Evolutionary conservation across 345 rosid genomes (phyloP), one percentile per base, ranked within the genome.

Genomic region (Eucalyptus sp.): DNA sequence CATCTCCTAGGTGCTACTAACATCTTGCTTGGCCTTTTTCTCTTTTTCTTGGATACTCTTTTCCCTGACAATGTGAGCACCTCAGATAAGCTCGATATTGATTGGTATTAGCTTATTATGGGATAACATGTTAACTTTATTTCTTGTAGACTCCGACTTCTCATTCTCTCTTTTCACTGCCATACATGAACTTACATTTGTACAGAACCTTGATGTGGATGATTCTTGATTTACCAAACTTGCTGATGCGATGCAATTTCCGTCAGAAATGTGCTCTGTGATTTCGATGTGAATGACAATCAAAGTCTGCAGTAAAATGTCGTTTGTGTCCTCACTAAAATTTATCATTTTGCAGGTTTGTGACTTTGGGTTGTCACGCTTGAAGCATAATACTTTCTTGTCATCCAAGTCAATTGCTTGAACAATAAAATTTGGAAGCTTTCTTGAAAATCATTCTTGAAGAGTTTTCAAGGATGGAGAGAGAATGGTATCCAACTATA

Each of bases 341-440:
- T 33, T 5, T 68, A 33, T 37, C 13, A 0, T n/a, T 37, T 31
- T 93, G 93, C 93, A 98, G 99, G 99, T 98, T 7, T 80, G 94
- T 91, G 99, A 97, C 92, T 98, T 98, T 93, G 99, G 99, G 87
- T 90, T 98, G 93, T 98, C 99, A 58, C 96, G 99, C 91, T 94
- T 98, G 90, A 98, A 98, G 92, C 99, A 97, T 89, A 98, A 96
- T 90, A 97, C 99, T 29, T 98, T 96, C 89, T 90, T 98, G 88
- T 98, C 99, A 58, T 98, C 99, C 87, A 97, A 96, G 93, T 98
- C 99, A 92, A 96, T 98, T 84, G 99, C 97, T 29, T 97, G 99
- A 94, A 97, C 99, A 37, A 98, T 98, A 90, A 71, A 33, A 33
- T 33, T 33, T 33, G 33, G 33, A 33, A 33, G 33, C 33, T 33